Conservation (phyloP, 768 basidiomycete species). For the Mycena kentingensis region DNA sequence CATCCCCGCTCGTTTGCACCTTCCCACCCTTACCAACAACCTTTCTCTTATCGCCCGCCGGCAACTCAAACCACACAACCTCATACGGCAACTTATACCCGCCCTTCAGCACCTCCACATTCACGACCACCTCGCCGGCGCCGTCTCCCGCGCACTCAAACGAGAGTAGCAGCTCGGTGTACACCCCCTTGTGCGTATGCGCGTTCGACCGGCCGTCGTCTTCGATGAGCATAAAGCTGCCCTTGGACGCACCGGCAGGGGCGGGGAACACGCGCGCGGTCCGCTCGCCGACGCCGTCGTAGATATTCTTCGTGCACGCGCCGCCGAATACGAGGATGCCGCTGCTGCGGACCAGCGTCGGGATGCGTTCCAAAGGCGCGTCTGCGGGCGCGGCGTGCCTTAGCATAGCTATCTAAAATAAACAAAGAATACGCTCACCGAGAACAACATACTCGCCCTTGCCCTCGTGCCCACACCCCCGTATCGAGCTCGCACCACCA, state of each 20-base stretch:
- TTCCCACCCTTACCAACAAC: slow-evolving; percentile 13
- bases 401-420: background rate
- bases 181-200: slow-evolving; percentile 13
- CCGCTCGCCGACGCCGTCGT: slow-evolving; percentile 21
- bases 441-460: slow-evolving; percentile 18
- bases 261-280: slow-evolving; percentile 21
- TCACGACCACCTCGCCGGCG: slow-evolving; percentile 19
- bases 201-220: slow-evolving; percentile 22
- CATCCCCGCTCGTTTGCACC: slow-evolving; percentile 1
- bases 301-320: slow-evolving; percentile 18
- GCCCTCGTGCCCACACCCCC: slow-evolving; percentile 21
- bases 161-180: slow-evolving; percentile 19
- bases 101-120: slow-evolving; percentile 16
- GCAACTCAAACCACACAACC: slow-evolving; percentile 22
- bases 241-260: slow-evolving; percentile 10
- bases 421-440: slow-evolving; percentile 1
- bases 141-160: slow-evolving; percentile 6
- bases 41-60: slow-evolving; percentile 11
- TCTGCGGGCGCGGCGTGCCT: background rate
- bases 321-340: slow-evolving; percentile 19
- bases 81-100: slow-evolving; percentile 19
- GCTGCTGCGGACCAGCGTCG: slow-evolving; percentile 15
- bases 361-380: slow-evolving; percentile 16
- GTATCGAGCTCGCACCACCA: slow-evolving; percentile 24
- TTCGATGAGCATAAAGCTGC: slow-evolving; percentile 20